These are phyloP conservation scores for Volvox africanus DNA, from an alignment of 139 green algal genomes.

Conservation along the genomic window DNA sequence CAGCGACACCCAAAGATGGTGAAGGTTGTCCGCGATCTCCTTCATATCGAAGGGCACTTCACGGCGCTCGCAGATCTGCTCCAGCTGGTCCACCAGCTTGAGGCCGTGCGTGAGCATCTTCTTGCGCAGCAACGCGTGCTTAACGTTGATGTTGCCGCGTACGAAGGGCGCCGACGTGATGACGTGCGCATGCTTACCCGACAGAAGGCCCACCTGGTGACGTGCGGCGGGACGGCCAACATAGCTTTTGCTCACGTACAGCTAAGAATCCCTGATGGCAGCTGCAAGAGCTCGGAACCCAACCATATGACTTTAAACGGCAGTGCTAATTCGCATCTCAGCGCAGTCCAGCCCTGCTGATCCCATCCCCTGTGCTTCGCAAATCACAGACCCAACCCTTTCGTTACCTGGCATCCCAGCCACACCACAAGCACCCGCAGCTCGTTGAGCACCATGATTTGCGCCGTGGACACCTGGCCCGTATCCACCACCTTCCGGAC, in stretches of 20 bases:
- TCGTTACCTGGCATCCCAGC: conserved; percentile 68
- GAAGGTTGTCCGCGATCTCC: conserved; percentile 59
- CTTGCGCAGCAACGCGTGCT: conserved; percentile 66
- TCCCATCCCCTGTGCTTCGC: background rate
- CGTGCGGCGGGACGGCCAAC: no score
- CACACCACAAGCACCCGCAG: conserved; percentile 74
- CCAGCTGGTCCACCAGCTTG: conserved; percentile 50
- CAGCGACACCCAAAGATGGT: conserved; percentile 51
- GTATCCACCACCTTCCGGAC: conserved; percentile 57
- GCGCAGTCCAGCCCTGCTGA: no score
- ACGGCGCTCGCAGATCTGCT: conserved; percentile 54
- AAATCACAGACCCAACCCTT: background rate
- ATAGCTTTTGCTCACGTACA: no score
- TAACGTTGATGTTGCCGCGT: conserved; percentile 61
- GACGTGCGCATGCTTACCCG: conserved; percentile 68
- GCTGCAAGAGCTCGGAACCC: no score
- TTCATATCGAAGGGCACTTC: conserved; percentile 67
- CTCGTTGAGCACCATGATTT: conserved; percentile 78
- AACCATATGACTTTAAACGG: no score
- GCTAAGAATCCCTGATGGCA: no score
- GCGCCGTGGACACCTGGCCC: conserved; percentile 55
- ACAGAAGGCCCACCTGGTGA: conserved; percentile 46
- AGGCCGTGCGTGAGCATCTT: conserved; percentile 46
- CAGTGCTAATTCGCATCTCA: no score
- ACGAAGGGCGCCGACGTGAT: conserved; percentile 58